Evolutionary conservation across 1,284 basidiomycete species (phyloP), one percentile per base, ranked within the genome.

Genomic region (Anthracocystis walkeri): DNA sequence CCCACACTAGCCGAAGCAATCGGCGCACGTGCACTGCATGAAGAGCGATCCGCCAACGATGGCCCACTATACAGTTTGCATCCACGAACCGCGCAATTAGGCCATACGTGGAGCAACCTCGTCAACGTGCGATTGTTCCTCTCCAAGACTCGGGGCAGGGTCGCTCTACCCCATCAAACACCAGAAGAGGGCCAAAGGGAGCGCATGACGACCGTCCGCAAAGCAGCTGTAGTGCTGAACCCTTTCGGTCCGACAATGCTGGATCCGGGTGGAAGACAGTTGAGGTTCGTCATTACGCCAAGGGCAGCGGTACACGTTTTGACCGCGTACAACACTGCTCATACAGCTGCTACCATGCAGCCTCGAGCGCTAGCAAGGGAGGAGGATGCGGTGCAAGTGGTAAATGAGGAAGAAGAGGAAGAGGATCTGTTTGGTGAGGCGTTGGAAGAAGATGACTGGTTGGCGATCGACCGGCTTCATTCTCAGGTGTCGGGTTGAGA

Each of bases 91-190:
- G 76, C 78, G 7, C 78, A 80, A 38, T 49, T 82, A 12, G 80
- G 80, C 4, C 75, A 79, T 16, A 73, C 69, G 4, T 82, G 80
- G 80, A 65, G 65, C 33, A 82, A 80, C 48, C 54, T 68, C 44
- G 52, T 82, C 48, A 76, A 80, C n/a, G 72, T 74, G 0, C 58
- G 80, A 0, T 38, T 76, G 51, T 59, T 77, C 11, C 46, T 82
- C 5, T 62, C 61, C 55, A 56, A 64, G 46, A 78, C 75, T 1
- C 16, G 54, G 5, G 63, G 64, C 4, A 58, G 71, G 10, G 54
- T 68, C 3, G 8, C 53, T 2, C 33, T 57, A 45, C 44, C 61
- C 23, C 18, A 45, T 3, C 16, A 21, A 16, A 10, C 51, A 21
- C 6, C 25, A 25, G 40, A 31, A 1, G 14, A 31, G 29, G 16